phyloP scores from a whole-genome alignment of 495 filamentous ascomycete species.

The Xylaria venustula region DNA sequence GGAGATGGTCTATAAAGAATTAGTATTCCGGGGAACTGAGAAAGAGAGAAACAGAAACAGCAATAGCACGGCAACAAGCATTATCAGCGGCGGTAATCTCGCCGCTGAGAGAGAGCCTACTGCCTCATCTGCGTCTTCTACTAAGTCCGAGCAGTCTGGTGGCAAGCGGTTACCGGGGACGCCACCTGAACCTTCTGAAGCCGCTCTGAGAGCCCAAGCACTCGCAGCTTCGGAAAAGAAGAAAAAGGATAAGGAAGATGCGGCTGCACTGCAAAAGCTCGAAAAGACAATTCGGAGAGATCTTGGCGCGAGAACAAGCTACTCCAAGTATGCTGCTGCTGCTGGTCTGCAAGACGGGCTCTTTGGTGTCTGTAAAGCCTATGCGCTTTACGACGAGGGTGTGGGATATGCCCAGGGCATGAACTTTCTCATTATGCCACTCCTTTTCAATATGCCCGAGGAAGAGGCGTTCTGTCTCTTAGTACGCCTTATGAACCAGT shows the following conservation, averaged over 20 bases:
- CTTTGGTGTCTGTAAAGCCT: conserved; percentile 95
- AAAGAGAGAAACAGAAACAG: conserved; percentile 67
- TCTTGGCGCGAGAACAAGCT: conserved; percentile 89
- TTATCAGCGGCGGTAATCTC: conserved; percentile 36
- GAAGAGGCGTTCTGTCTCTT: conserved; percentile 94
- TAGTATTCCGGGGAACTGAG: conserved; percentile 77
- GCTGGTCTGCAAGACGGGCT: conserved; percentile 91
- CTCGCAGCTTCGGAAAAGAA: conserved; percentile 63
- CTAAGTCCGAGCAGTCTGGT: conserved; percentile 77
- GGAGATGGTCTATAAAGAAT: conserved; percentile 81
- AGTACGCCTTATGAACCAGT: conserved; percentile 94
- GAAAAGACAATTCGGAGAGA: conserved; percentile 91
- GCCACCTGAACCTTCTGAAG: conserved; percentile 65
- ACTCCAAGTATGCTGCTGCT: conserved; percentile 86
- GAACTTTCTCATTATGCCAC: conserved; percentile 97
- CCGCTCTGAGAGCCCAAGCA: conserved; percentile 63
- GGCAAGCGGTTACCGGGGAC: conserved; percentile 58
- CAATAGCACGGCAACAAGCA: conserved; percentile 42
- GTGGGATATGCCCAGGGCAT: conserved; percentile 98
- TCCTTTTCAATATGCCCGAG: conserved; percentile 98
- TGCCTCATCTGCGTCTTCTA: conserved; percentile 74
- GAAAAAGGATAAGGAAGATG: conserved; percentile 75
- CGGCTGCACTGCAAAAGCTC: conserved; percentile 68
- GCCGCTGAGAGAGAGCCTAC: conserved; percentile 62
- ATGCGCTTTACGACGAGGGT: conserved; percentile 89